These are phyloP conservation scores for Simmondsia chinensis DNA, from an alignment of 148 eudicot species.

Conservation along the genomic window DNA sequence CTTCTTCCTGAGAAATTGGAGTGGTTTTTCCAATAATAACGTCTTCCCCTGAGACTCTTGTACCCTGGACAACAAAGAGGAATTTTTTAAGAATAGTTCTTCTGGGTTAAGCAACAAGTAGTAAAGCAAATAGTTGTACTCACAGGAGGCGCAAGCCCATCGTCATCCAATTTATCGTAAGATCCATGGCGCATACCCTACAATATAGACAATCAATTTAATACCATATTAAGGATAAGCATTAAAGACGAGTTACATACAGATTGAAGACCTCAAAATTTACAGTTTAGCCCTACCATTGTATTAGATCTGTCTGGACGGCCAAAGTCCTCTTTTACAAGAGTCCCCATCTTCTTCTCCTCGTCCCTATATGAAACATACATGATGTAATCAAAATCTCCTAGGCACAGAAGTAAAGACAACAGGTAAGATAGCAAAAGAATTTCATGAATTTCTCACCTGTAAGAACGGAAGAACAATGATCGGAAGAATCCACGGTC, in stretches of 20 bases:
- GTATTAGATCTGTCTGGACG: conserved; percentile 92
- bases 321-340: conserved; percentile 89
- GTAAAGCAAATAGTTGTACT: conserved; percentile 17
- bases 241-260: not conserved
- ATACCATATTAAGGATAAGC: not conserved
- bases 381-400: too few relatives aligned
- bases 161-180: conserved; percentile 93
- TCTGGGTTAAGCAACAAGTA: not conserved
- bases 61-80: conserved; percentile 44
- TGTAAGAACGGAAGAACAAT: conserved; percentile 89
- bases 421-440: not conserved
- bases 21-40: conserved; percentile 97
- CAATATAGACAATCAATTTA: conserved; percentile 3
- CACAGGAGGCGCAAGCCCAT: conserved; percentile 99
- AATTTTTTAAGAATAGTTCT: not conserved
- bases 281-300: conserved; percentile 35
- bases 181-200: conserved; percentile 99
- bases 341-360: conserved; percentile 98
- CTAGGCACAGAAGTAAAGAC: not conserved
- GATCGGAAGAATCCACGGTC: conserved; percentile 98
- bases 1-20: conserved; percentile 77
- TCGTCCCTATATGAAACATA: conserved; percentile 48
- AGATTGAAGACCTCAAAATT: too few relatives aligned
- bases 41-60: conserved; percentile 95
- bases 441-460: conserved; percentile 18